Percentiles rank a stretch among this genome's conserved stretches.
phyloP scores from a whole-genome alignment of 148 eudicot genomes.

The Drosera capensis region DNA sequence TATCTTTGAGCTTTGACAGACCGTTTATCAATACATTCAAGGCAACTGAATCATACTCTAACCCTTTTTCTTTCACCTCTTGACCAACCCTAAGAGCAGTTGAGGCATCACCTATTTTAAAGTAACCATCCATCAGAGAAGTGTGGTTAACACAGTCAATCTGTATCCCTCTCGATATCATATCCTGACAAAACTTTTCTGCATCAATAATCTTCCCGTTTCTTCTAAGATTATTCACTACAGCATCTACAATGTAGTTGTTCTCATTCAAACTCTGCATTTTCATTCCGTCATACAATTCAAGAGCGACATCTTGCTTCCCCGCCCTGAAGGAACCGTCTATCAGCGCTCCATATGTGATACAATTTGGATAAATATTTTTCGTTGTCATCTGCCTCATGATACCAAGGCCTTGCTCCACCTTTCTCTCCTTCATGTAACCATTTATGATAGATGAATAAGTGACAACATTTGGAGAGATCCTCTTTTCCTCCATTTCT shows the following conservation, averaged over 20 bases:
- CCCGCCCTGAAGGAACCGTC: conserved; percentile 63
- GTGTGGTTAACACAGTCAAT: conserved; percentile 73
- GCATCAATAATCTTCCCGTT: conserved; percentile 57
- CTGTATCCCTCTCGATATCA: conserved; percentile 37
- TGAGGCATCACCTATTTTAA: conserved; percentile 61
- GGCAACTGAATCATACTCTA: conserved; percentile 58
- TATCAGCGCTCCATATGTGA: conserved; percentile 47
- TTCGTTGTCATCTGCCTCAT: conserved; percentile 36
- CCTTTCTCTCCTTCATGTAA: conserved; percentile 45
- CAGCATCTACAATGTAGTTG: conserved; percentile 38
- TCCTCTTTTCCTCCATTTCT: conserved; percentile 52
- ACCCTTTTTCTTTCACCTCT: conserved; percentile 40
- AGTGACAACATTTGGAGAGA: conserved; percentile 44
- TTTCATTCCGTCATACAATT: conserved; percentile 55
- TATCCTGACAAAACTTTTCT: conserved; percentile 29
- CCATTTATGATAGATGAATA: conserved; percentile 60
- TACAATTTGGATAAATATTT: conserved; percentile 45
- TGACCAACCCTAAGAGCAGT: conserved; percentile 63
- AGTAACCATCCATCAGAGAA: conserved; percentile 66
- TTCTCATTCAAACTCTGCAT: conserved; percentile 49
- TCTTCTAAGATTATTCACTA: conserved; percentile 52
- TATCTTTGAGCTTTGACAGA: conserved; percentile 38
- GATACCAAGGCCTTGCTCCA: conserved; percentile 42
- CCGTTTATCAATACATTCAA: conserved; percentile 66
- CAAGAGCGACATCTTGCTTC: conserved; percentile 39